Evolutionary conservation across 1,284 basidiomycete genomes (phyloP).

Genomic region (Leccinum huronense): DNA sequence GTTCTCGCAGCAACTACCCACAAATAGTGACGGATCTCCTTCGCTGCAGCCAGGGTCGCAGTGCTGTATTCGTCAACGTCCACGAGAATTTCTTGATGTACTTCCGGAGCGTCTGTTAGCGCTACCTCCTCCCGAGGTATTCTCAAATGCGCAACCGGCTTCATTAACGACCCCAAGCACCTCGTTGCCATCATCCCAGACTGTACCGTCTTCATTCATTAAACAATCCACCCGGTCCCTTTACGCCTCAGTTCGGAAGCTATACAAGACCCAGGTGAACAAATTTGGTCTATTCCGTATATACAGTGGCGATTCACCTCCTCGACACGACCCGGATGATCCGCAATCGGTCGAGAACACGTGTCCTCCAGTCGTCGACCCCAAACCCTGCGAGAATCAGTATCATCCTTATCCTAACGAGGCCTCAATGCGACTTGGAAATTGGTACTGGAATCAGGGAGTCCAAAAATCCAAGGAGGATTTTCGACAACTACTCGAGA

Average conservation of each 20-base stretch:
- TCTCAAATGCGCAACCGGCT: neutral
- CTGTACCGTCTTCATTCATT: neutral
- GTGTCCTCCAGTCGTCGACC: neutral
- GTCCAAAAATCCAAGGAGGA: no score
- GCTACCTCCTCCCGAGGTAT: neutral
- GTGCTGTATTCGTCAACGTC: neutral
- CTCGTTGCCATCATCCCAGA: no score
- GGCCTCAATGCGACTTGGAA: neutral
- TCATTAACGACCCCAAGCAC: no score
- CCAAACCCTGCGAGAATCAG: neutral
- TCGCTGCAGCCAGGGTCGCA: neutral
- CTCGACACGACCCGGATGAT: neutral
- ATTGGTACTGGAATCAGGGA: no score
- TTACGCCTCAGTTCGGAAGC: neutral
- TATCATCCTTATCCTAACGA: constrained; percentile 12
- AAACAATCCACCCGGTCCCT: neutral
- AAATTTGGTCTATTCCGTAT: constrained; percentile 2
- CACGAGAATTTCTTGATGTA: neutral
- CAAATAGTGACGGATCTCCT: neutral
- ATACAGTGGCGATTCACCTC: no score
- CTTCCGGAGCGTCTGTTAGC: neutral
- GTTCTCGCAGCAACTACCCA: neutral
- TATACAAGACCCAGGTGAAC: constrained; percentile 1
- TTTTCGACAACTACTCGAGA: no score
- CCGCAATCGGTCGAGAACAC: neutral